Percentiles rank a stretch among this genome's conserved stretches.
Conservation (phyloP, 768 basidiomycete species). For the Mycena venus region DNA sequence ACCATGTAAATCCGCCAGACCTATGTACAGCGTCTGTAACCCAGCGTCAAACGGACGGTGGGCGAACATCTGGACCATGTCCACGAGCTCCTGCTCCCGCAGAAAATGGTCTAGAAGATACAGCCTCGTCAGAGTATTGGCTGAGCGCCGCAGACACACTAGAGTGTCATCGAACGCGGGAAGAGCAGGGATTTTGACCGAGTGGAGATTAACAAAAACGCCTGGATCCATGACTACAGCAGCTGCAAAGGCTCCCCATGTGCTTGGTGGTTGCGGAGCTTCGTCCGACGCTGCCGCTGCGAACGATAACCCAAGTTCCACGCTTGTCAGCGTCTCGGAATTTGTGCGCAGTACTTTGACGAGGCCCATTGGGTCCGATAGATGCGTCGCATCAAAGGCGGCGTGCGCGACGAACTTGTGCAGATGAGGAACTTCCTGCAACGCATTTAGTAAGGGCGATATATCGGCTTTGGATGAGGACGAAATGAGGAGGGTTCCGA, state of each 20-base stretch:
- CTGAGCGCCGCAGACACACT: slow-evolving; percentile 38
- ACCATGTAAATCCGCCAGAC: slow-evolving; percentile 34
- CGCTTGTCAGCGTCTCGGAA: not conserved
- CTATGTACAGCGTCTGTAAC: slow-evolving; percentile 39
- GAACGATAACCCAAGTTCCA: slow-evolving; percentile 21
- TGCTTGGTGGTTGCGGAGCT: not conserved
- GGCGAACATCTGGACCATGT: slow-evolving; percentile 39
- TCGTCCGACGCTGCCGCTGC: not conserved
- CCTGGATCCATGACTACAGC: not conserved
- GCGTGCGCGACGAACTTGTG: slow-evolving; percentile 12
- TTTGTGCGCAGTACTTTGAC: slow-evolving; percentile 8
- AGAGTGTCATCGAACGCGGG: slow-evolving; percentile 40
- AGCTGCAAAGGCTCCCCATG: slow-evolving; percentile 21
- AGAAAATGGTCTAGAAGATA: slow-evolving; percentile 41
- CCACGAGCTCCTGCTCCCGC: slow-evolving; percentile 36
- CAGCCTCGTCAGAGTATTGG: slow-evolving; percentile 42
- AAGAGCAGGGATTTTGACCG: slow-evolving; percentile 22
- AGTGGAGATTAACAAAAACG: not conserved
- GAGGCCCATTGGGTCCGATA: slow-evolving; percentile 20
- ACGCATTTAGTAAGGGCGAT: slow-evolving; percentile 47
- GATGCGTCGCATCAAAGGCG: slow-evolving; percentile 20
- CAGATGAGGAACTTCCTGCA: slow-evolving; percentile 39
- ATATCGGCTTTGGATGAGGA: slow-evolving; percentile 49
- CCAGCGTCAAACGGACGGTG: slow-evolving; percentile 34
- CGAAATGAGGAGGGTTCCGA: slow-evolving; percentile 48